Evolutionary conservation across 257 asterid genomes (phyloP), one percentile per base, ranked within the genome.

Genomic region (Fraxinus quadrangulata): DNA sequence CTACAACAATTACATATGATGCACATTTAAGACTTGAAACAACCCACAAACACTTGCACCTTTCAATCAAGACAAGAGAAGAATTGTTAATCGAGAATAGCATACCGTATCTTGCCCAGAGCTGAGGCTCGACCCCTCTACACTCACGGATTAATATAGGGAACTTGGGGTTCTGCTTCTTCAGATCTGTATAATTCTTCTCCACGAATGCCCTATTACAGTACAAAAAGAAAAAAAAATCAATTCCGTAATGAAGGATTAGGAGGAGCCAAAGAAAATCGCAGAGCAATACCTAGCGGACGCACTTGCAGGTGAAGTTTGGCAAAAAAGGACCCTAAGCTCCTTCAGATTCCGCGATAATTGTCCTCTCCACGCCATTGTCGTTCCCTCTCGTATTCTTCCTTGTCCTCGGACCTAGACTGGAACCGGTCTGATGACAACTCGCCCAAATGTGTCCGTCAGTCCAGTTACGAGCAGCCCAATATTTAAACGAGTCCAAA

Each of bases 61-160:
- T 56, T 5, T 8, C 30, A 51, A 54, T 19, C 23, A 59, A 59
- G 67, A 59, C 24, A 13, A 3, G 4, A 59, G 30, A 59, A 59
- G 11, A 59, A 59, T 59, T 59, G 67, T 59, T n/a, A n/a, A 63
- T 63, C 31, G 68, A 63, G 66, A 63, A 63, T 24, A 23, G 33
- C 68, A 21, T 73, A 73, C 77, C 77, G 67, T 73, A 73, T 73
- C 68, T 73, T 5, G 68, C 77, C 77, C 77, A 73, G 45, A 73
- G 42, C 67, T 73, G 77, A 51, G 77, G 77, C 26, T 73, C 67
- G 9, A 30, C 21, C 45, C 77, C 77, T 45, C 67, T 51, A 19
- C 42, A 47, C 28, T 73, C 77, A 16, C 77, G 77, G 67, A 73
- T 42, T 31, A 72, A 33, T 39, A 72, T 72, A 28, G 77, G 77